Evolutionary conservation across 139 green algal genomes (phyloP), one percentile per base, ranked within the genome.

Genomic region (Tetratostichococcus sp.): DNA sequence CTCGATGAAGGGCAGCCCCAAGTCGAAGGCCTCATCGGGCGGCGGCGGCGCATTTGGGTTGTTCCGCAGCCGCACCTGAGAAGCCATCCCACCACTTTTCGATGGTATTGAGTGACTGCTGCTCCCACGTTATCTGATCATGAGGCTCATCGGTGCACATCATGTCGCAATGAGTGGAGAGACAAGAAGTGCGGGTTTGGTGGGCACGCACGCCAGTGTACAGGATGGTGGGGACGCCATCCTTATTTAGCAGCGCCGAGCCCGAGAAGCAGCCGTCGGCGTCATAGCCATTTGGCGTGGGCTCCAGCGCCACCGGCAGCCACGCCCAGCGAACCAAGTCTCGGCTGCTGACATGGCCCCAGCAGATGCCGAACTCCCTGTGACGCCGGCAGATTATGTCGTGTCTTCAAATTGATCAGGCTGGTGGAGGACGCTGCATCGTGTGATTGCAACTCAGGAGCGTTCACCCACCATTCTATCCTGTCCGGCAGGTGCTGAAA

Each of bases 201-300:
- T n/a, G n/a, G n/a, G n/a, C n/a, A n/a, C n/a, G 22, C 75, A 16
- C 43, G 82, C 81, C 83, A 33, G 83, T 88, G 80, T 85, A 88
- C 25, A 85, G 22, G 32, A 88, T 67, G 72, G 22, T 35, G 6
- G 76, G 73, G 2, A 22, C 39, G 30, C 73, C 80, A 25, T 82
- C 58, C 1, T 39, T 2, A 14, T 67, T 21, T 5, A 85, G 6
- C 0, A 71, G 65, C 21, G 80, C 77, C 5, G 66, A 80, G 23
- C 83, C 83, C 57, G 74, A 84, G 75, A 84, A 88, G 31, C 77
- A 77, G 42, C 83, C 83, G 31, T 85, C 83, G 14, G 23, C 28
- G 70, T 88, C 83, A 43, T 71, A 84, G 31, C 72, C 78, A 6
- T 67, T 25, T 57, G 79, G 77, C 3, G 22, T 73, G 14, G 83